Evolutionary conservation across 768 basidiomycete genomes (phyloP), one percentile per base, ranked within the genome.

Genomic region (Lactarius tabidus): DNA sequence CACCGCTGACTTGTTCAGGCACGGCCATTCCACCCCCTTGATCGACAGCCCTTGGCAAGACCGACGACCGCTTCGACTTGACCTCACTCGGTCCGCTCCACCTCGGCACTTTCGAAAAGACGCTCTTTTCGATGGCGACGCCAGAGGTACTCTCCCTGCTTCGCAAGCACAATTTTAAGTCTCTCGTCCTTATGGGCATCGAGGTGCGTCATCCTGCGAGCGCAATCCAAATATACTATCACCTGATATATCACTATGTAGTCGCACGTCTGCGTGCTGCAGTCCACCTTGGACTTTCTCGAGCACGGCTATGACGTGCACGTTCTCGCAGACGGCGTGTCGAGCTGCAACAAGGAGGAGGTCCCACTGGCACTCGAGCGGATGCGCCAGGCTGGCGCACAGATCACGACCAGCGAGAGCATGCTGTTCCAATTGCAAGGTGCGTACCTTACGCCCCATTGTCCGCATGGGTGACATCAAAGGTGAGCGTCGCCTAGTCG

Each of bases 261-360:
- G 93, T 84, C 90, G 18, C 95, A 96, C 70, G 85, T 97, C 65
- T 97, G 95, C 71, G 85, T 96, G 10, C 81, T 94, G 7, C 94
- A 96, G 74, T 91, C 93, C 0, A 81, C 88, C 0, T 77, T 95
- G 20, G 87, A 89, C 65, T 81, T 96, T 15, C 74, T 89, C 3
- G 72, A 78, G 52, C 68, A 33, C 0, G 79, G 79, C 0, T 82
- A 80, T 52, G 73, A 80, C 64, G 85, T 90, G 7, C 84, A 90
- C 73, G 81, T 95, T 43, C 77, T 93, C 28, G 91, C 90, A 1
- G 94, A 97, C 71, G 93, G 87, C 18, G 87, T 95, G 18, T 93
- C 91, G 3, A 90, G 88, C 36, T 87, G 84, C 69, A 92, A 94
- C 76, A 79, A 80, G 55, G 88, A 88, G 67, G 95, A 97, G 73